A percentile compares a stretch with the other conserved stretches of the same genome.
Conservation (phyloP, 345 rosid species). For the Brassica nigra region DNA sequence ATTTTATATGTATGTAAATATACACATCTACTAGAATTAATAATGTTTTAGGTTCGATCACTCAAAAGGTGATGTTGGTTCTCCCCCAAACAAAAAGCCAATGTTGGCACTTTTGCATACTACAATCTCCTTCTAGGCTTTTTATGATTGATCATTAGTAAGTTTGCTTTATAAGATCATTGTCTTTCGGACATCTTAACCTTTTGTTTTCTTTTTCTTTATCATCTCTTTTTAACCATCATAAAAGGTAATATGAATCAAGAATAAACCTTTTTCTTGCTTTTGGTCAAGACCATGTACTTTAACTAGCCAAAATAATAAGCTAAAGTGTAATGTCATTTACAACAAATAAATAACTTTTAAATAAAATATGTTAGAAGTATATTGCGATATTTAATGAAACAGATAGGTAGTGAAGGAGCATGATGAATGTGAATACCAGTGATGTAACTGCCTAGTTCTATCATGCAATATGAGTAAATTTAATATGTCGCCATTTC, state of each 20-base stretch:
- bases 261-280: slow-evolving; percentile 19
- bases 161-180: slow-evolving; percentile 26
- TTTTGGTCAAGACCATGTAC: slow-evolving; percentile 32
- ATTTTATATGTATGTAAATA: neutral
- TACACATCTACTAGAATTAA: slow-evolving; percentile 13
- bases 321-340: slow-evolving; percentile 1
- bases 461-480: slow-evolving; percentile 31
- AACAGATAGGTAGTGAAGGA: slow-evolving; percentile 30
- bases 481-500: slow-evolving; percentile 34
- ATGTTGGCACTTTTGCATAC: slow-evolving; percentile 38
- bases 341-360: neutral
- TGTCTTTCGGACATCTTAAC: slow-evolving; percentile 15
- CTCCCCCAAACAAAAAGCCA: neutral
- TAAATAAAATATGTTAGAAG: neutral
- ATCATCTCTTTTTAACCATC: slow-evolving; percentile 5
- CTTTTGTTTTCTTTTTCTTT: slow-evolving; percentile 22
- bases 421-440: slow-evolving; percentile 42
- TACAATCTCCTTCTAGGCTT: slow-evolving; percentile 14
- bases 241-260: slow-evolving; percentile 19
- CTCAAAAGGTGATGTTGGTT: slow-evolving; percentile 12
- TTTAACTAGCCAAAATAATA: neutral
- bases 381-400: slow-evolving; percentile 16
- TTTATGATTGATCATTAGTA: slow-evolving; percentile 25
- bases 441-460: slow-evolving; percentile 35
- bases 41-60: slow-evolving; percentile 14